Conservation (phyloP, 257 asterid genomes). For the Salvia hispanica region DNA sequence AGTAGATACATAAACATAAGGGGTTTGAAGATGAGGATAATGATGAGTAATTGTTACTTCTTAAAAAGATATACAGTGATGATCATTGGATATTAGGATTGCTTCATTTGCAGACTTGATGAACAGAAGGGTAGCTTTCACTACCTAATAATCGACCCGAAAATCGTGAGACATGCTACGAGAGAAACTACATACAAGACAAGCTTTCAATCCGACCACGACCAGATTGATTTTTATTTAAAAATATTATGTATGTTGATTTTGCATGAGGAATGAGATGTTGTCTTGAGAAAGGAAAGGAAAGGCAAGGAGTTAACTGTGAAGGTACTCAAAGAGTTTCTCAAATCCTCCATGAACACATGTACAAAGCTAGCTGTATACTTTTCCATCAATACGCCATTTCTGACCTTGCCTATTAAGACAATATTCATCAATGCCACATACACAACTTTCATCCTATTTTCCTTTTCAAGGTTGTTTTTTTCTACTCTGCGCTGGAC, state of each 20-base stretch:
- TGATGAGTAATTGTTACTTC: constrained; percentile 47
- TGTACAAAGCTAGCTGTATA: constrained; percentile 32
- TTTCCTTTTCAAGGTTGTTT: constrained; percentile 26
- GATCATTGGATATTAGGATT: constrained; percentile 30
- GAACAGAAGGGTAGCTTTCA: constrained; percentile 35
- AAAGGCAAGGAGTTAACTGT: constrained; percentile 29
- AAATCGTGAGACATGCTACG: constrained; percentile 35
- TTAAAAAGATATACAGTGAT: constrained; percentile 30
- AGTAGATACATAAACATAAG: background rate
- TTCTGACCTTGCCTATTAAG: constrained; percentile 38
- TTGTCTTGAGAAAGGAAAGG: constrained; percentile 38
- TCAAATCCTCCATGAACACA: constrained; percentile 32
- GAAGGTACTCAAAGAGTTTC: constrained; percentile 40
- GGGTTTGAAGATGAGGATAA: constrained; percentile 5
- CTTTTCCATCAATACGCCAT: constrained; percentile 3
- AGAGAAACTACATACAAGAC: background rate
- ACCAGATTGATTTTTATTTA: background rate
- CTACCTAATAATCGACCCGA: constrained; percentile 38
- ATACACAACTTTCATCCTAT: constrained; percentile 3
- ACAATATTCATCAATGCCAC: constrained; percentile 26
- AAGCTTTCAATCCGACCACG: constrained; percentile 5
- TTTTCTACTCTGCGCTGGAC: constrained; percentile 22
- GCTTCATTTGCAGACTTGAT: constrained; percentile 49
- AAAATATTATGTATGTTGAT: constrained; percentile 13
- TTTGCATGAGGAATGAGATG: constrained; percentile 39